Percentiles rank a stretch among this genome's conserved stretches.
phyloP scores from a whole-genome alignment of 2,329 filamentous ascomycete species.

The Pseudocercospora ulei region DNA sequence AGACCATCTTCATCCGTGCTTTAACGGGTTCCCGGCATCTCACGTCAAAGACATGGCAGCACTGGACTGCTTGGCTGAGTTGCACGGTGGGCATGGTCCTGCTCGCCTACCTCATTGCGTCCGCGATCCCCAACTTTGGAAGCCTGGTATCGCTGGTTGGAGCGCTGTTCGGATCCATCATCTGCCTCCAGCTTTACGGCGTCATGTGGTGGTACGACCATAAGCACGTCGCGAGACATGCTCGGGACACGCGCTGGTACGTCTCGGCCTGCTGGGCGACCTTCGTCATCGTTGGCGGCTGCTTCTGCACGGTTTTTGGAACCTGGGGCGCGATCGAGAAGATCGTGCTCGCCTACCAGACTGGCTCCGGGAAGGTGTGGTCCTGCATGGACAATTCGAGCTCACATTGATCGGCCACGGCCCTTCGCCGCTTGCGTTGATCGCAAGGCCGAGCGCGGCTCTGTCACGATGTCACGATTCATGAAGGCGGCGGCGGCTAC shows the following conservation, averaged over 20 bases:
- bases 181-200: constrained; percentile 32
- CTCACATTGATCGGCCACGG: background rate
- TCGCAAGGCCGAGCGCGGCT: background rate
- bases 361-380: background rate
- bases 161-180: constrained; percentile 25
- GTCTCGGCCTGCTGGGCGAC: constrained; percentile 20
- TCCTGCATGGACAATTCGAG: constrained; percentile 7
- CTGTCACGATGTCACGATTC: too few relatives aligned
- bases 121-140: constrained; percentile 26
- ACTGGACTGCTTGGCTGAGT: constrained; percentile 19
- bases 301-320: constrained; percentile 40
- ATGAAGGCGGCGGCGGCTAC: too few relatives aligned
- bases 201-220: constrained; percentile 42
- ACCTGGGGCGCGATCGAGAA: constrained; percentile 37
- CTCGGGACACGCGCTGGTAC: constrained; percentile 19
- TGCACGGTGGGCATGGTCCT: constrained; percentile 20
- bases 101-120: constrained; percentile 26
- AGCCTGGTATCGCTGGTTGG: constrained; percentile 26
- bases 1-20: constrained; percentile 24
- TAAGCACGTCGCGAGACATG: constrained; percentile 28
- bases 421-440: background rate
- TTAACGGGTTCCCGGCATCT: constrained; percentile 23
- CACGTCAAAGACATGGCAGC: constrained; percentile 15
- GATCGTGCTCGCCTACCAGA: constrained; percentile 35
- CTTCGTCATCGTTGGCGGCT: constrained; percentile 36